phyloP scores from a whole-genome alignment of 306 rosid genomes.

The Mucuna pruriens region DNA sequence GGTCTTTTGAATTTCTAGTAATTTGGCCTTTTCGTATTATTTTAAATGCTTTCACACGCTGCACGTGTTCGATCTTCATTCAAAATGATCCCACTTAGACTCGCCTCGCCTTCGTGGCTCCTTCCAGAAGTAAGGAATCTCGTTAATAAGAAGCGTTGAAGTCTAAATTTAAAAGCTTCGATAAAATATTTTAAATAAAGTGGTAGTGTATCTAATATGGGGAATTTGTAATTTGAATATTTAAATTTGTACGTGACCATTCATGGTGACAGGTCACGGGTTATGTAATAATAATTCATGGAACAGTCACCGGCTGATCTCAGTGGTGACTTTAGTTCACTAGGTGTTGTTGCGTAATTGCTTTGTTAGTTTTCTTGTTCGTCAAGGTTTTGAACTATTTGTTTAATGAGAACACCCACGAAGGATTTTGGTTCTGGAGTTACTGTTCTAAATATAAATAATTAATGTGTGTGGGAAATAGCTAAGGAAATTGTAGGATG shows the following conservation, averaged over 20 bases:
- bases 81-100: conserved; percentile 17
- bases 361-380: neutral
- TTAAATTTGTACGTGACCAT: neutral
- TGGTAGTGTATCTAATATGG: neutral
- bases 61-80: conserved; percentile 27
- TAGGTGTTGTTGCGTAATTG: neutral
- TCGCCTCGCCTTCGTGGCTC: conserved; percentile 4
- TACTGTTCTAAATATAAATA: neutral
- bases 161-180: neutral
- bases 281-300: neutral
- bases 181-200: neutral
- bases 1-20: conserved; percentile 12
- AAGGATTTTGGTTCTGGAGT: neutral
- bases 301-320: conserved; percentile 12
- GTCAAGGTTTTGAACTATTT: neutral
- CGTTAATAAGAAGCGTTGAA: neutral
- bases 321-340: conserved; percentile 28
- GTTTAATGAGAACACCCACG: neutral
- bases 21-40: neutral
- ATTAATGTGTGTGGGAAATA: neutral
- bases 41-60: conserved; percentile 14
- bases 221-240: neutral
- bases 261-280: conserved; percentile 10
- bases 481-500: neutral
- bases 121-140: conserved; percentile 25